Base-by-base conservation (phyloP, 495 filamentous ascomycete species). In the Lasiosphaeria hispida region DNA sequence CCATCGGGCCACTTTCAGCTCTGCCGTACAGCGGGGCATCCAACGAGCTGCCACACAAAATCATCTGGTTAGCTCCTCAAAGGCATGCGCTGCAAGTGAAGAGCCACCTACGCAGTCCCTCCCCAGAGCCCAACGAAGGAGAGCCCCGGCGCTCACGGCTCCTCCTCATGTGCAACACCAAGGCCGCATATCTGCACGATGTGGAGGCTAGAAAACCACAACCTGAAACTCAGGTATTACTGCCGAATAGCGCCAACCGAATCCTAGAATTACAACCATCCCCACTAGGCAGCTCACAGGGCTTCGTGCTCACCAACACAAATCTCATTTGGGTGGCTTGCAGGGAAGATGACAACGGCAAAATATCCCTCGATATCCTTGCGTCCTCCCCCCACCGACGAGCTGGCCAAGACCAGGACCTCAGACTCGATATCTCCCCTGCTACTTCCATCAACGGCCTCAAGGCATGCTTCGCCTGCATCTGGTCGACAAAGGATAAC, bases 261-360 rank as follows among this genome's bases (percentile, higher is more conserved):
- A 81, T 88, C n/a, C 59, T 88, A 18, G 79, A 80, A 49, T 52
- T 84, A 13, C 75, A 76, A 36, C 66, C 73, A 49, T 83, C 77
- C 48, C 60, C 71, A 15, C 63, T 69, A n/a, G 70, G 80, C 47
- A 50, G 59, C 4, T 77, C 76, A 7, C 77, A 85, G 19, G 66
- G 83, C 10, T 87, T 81, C 60, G 65, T 88, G 30, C 68, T 85
- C 42, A 88, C 84, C 7, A 82, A 75, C 49, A 66, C 63, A 18
- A 66, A 50, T 34, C 55, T 77, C 2, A 62, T 70, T 4, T 76
- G 72, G 74, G 49, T 75, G 9, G 49, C 48, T 5, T 60, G 34
- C 0, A 60, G 19, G 15, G 49, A 63, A 40, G 37, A 42, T 39
- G 40, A 37, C n/a, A 18, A 36, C 38, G 49, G 59, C 35, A 52